A percentile compares a stretch with the other conserved stretches of the same genome.
Conservation (phyloP, 2,329 filamentous ascomycete genomes). For the Bipolaris cookei region DNA sequence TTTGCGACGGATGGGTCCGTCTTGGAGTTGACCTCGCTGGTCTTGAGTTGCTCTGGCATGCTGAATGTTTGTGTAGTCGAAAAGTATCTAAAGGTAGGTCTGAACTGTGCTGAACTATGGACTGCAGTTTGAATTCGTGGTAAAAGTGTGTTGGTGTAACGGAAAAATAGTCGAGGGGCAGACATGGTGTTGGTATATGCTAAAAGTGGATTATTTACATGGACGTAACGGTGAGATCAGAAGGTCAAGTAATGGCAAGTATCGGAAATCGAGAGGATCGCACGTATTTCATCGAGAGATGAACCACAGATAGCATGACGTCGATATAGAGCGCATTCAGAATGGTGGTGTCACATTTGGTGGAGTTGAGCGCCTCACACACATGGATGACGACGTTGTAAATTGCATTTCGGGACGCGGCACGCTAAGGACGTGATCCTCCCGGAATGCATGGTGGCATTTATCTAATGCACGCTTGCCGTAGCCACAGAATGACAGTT, state of each 20-base stretch:
- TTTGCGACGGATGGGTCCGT: conserved; percentile 58
- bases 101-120: neutral
- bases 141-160: conserved; percentile 10
- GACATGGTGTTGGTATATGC: conserved; percentile 20
- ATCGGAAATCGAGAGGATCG: conserved; percentile 1
- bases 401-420: conserved; percentile 19
- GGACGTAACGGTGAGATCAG: conserved; percentile 33
- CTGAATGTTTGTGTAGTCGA: conserved; percentile 35
- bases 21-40: conserved; percentile 51
- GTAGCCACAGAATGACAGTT: neutral
- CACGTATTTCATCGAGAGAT: conserved; percentile 10
- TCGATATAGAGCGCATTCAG: conserved; percentile 17
- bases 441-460: neutral
- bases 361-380: conserved; percentile 21
- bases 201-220: conserved; percentile 6
- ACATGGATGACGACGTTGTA: conserved; percentile 34
- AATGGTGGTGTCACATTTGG: conserved; percentile 17
- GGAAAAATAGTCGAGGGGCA: conserved; percentile 26
- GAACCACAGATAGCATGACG: conserved; percentile 27
- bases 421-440: conserved; percentile 22
- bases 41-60: conserved; percentile 55
- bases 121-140: conserved; percentile 11
- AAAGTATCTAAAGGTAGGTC: conserved; percentile 21
- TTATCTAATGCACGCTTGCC: neutral
- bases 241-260: conserved; percentile 11